Conservation (phyloP, 2,329 filamentous ascomycete species). For the Cladosporium sphaerospermum region DNA sequence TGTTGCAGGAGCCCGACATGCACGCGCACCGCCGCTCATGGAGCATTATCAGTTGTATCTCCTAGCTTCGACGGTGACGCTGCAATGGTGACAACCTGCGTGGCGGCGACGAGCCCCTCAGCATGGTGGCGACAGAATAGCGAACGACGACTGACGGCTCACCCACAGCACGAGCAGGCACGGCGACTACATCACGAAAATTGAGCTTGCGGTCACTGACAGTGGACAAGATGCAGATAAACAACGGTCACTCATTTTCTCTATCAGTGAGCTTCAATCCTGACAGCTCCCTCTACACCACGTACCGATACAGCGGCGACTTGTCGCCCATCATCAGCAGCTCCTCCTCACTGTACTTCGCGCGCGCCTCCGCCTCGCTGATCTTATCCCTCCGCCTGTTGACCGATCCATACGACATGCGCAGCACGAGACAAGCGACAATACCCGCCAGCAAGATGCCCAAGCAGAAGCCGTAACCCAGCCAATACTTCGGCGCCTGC, state of each 20-base stretch:
- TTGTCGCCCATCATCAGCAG: conserved; percentile 33
- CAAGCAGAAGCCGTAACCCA: conserved; percentile 41
- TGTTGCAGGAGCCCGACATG: too few species aligned
- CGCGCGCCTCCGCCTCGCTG: conserved; percentile 29
- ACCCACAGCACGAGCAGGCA: background rate
- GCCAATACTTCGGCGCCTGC: conserved; percentile 45
- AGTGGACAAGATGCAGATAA: background rate
- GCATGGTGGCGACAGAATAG: background rate
- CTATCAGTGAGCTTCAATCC: too few species aligned
- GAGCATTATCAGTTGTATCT: too few species aligned
- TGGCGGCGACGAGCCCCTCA: too few species aligned
- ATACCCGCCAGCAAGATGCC: conserved; percentile 12
- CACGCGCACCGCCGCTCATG: too few species aligned
- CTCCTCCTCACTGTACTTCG: conserved; percentile 30
- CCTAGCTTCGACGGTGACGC: too few species aligned
- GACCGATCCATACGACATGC: conserved; percentile 27
- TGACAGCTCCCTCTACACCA: background rate
- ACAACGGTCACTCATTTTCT: background rate
- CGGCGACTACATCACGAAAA: too few species aligned
- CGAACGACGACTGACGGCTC: background rate
- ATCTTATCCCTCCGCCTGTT: conserved; percentile 30
- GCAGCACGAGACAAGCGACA: conserved; percentile 20
- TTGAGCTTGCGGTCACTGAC: too few species aligned
- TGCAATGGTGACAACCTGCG: too few species aligned
- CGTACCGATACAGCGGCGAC: conserved; percentile 32